Percentiles rank a stretch among this genome's conserved stretches.
phyloP scores from a whole-genome alignment of 2,329 filamentous ascomycete species.

The Drechslerella coelobrocha region DNA sequence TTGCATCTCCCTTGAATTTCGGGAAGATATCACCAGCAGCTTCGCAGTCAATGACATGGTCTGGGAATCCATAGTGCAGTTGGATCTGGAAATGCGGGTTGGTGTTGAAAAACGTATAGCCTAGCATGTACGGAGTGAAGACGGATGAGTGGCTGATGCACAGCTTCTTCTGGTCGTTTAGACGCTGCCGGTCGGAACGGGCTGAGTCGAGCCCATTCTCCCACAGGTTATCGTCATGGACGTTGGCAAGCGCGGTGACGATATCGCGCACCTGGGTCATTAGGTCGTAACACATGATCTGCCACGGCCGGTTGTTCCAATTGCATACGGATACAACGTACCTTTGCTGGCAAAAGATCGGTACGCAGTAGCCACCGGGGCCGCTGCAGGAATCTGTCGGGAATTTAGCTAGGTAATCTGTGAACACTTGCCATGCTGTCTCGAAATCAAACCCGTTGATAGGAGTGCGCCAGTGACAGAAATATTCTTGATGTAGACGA shows the following conservation, averaged over 20 bases:
- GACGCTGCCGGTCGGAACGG: slow-evolving; percentile 2
- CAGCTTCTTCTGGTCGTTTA: slow-evolving; percentile 34
- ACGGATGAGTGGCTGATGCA: slow-evolving; percentile 22
- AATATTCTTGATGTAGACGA: slow-evolving; percentile 30
- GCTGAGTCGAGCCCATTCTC: slow-evolving; percentile 4
- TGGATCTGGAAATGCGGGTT: slow-evolving; percentile 27
- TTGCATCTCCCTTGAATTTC: background rate
- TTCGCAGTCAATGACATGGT: slow-evolving; percentile 2
- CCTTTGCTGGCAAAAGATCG: slow-evolving; percentile 5
- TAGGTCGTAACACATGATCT: slow-evolving; percentile 11
- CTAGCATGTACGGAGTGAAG: slow-evolving; percentile 29
- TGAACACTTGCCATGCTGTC: background rate
- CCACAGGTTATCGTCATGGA: slow-evolving; percentile 1
- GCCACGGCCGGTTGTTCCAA: slow-evolving; percentile 22
- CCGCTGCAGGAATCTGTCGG: slow-evolving; percentile 19
- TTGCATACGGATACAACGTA: slow-evolving; percentile 31
- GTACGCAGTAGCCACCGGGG: slow-evolving; percentile 32
- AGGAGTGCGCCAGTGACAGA: slow-evolving; percentile 40
- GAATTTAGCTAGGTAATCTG: background rate
- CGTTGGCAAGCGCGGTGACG: slow-evolving; percentile 17
- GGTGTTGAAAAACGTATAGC: slow-evolving; percentile 22
- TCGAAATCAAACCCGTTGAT: background rate
- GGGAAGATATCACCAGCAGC: background rate
- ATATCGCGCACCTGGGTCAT: slow-evolving; percentile 19
- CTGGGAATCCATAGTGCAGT: slow-evolving; percentile 17